These are phyloP conservation scores for Boletus rubroflammeus DNA, from an alignment of 768 basidiomycete species.

Conservation along the genomic window DNA sequence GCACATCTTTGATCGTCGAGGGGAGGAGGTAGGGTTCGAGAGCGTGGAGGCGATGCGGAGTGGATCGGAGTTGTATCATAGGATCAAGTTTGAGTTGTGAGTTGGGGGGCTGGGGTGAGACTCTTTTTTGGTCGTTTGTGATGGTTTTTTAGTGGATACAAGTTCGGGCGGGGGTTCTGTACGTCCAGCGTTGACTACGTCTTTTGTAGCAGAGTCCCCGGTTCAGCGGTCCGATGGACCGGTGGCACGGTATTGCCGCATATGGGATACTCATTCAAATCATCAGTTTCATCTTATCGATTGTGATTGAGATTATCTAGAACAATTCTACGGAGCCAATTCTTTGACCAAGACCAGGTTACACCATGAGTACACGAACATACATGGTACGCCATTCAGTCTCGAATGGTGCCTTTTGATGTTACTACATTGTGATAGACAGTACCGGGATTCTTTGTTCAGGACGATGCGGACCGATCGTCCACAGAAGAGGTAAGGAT, in stretches of 20 bases:
- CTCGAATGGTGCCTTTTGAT: not conserved
- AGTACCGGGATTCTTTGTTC: conserved; percentile 21
- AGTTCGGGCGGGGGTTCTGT: not conserved
- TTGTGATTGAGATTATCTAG: too few relatives aligned
- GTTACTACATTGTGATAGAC: conserved; percentile 2
- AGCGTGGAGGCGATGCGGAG: conserved; percentile 40
- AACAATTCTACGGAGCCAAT: too few relatives aligned
- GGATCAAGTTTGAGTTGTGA: conserved; percentile 34
- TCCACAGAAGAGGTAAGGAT: conserved; percentile 6
- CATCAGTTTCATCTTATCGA: too few relatives aligned
- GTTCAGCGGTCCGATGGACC: too few relatives aligned
- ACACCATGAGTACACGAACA: conserved; percentile 4
- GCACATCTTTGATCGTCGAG: conserved; percentile 34
- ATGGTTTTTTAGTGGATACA: not conserved
- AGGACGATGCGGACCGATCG: conserved; percentile 8
- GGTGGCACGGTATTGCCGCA: too few relatives aligned
- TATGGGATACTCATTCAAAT: too few relatives aligned
- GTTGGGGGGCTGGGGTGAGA: too few relatives aligned
- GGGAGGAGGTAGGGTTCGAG: conserved; percentile 26
- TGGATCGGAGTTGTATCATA: conserved; percentile 37
- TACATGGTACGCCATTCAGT: conserved; percentile 10
- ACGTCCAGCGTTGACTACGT: not conserved
- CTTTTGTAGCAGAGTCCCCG: not conserved
- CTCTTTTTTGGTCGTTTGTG: not conserved
- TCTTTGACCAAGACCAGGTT: not conserved